These are phyloP conservation scores for Exophiala lecanii-corni DNA, from an alignment of 2,329 filamentous ascomycete genomes.

Conservation along the genomic window DNA sequence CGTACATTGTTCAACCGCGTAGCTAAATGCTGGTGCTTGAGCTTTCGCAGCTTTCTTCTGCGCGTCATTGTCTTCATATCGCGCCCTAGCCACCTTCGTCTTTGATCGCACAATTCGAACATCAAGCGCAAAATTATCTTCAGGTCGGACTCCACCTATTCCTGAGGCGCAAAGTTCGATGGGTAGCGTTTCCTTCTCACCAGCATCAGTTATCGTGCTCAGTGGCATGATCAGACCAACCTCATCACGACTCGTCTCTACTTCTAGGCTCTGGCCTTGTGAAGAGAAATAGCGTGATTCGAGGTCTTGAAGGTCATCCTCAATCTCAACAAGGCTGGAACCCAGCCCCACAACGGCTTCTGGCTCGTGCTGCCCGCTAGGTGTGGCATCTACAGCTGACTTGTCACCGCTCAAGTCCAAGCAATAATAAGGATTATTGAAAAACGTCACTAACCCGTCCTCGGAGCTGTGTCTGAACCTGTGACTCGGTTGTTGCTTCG, in stretches of 20 bases:
- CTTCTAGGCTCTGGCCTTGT: not conserved
- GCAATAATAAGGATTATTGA: slow-evolving; percentile 73
- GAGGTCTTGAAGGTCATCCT: slow-evolving; percentile 20
- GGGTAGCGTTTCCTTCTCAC: slow-evolving; percentile 25
- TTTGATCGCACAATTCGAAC: slow-evolving; percentile 23
- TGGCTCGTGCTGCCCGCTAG: not conserved
- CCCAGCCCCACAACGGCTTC: no score
- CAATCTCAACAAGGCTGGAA: not conserved
- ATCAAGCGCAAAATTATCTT: slow-evolving; percentile 34
- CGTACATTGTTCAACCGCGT: slow-evolving; percentile 14
- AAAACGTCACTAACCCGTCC: slow-evolving; percentile 77
- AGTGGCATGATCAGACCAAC: slow-evolving; percentile 17
- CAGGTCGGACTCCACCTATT: slow-evolving; percentile 31
- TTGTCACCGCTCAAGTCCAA: slow-evolving; percentile 59
- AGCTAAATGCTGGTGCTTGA: slow-evolving; percentile 18
- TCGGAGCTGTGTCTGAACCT: slow-evolving; percentile 40
- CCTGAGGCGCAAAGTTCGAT: slow-evolving; percentile 32
- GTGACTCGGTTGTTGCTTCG: slow-evolving; percentile 47
- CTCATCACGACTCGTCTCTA: not conserved
- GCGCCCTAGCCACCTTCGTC: not conserved
- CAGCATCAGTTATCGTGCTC: slow-evolving; percentile 17
- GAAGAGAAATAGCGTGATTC: slow-evolving; percentile 23
- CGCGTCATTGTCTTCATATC: not conserved
- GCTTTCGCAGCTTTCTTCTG: not conserved
- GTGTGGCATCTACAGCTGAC: not conserved